Percentiles rank a stretch among this genome's conserved stretches.
These are phyloP conservation scores for Crithidia fasciculata DNA, from an alignment of 208 protist species.

Conservation along the genomic window DNA sequence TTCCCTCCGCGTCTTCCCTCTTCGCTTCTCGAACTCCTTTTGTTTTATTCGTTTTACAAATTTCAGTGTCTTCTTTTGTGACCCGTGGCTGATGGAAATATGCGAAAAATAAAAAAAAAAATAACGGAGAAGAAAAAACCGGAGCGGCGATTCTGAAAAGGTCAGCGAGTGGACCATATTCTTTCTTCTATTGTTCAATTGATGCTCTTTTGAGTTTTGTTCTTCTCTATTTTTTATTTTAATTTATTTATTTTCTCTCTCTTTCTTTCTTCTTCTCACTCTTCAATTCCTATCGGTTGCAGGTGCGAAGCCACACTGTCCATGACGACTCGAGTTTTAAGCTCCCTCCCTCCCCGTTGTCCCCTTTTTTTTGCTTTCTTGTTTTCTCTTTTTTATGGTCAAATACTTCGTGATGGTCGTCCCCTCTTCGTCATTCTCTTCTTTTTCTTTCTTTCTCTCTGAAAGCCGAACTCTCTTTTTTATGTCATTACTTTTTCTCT, in stretches of 20 bases:
- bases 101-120: too few relatives aligned
- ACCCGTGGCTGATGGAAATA: too few relatives aligned
- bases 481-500: slow-evolving; percentile 2
- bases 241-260: neutral
- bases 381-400: neutral
- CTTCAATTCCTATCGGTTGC: neutral
- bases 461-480: neutral
- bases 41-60: too few relatives aligned
- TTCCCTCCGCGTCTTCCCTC: neutral
- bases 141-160: too few relatives aligned
- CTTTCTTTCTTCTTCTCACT: slow-evolving; percentile 10
- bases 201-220: neutral
- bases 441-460: slow-evolving; percentile 12
- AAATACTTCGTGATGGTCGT: neutral
- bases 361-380: neutral
- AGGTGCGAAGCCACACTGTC: too few relatives aligned
- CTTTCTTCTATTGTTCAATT: neutral
- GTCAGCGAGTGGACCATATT: too few relatives aligned
- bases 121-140: too few relatives aligned
- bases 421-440: neutral
- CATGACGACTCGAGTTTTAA: too few relatives aligned
- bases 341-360: neutral
- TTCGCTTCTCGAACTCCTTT: too few relatives aligned
- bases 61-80: too few relatives aligned
- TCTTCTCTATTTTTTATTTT: slow-evolving; percentile 7